Evolutionary conservation across 495 filamentous ascomycete species (phyloP), one percentile per base, ranked within the genome.

Genomic region (Trichoderma reesei): DNA sequence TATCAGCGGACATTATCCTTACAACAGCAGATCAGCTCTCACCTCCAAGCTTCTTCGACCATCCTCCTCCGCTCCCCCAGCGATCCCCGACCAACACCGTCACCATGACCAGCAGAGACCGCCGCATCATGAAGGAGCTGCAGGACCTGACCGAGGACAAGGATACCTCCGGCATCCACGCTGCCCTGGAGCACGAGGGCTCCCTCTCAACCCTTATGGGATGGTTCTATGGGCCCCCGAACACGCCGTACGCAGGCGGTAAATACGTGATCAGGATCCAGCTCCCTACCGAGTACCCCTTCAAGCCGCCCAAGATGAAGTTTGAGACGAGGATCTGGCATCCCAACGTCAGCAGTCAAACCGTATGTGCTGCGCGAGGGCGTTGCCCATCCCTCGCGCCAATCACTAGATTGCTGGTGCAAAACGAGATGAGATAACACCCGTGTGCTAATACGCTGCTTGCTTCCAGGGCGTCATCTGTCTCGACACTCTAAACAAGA

Each of bases 291-390:
- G 91, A 93, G 64, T 98, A 98, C 71, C 94, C 94, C 1, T 98
- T 98, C 77, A 85, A 89, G 51, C 92, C 94, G 13, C 94, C 95
- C 10, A 74, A 85, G 41, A 97, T 98, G 91, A 89, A 86, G 72
- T 98, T 98, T 67, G 83, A 88, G 67, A 98, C 95, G 69, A 95
- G 88, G 74, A 88, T 98, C 65, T 98, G 95, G 95, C 94, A 98
- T 76, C 94, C 94, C 41, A 98, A 98, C 75, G 85, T 98, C 76
- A 92, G 88, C 82, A 92, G 88, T 70, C 90, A 96, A 74, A 98
- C 94, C 60, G 92, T 96, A 76, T 72, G 87, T 82, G 34, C 38
- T 7, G n/a, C 41, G 64, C 38, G 26, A 26, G 26, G 26, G 26
- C 26, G 26, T 26, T 26, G 26, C 26, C 26, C 26, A 26, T 26